Percentiles rank a stretch among this genome's conserved stretches.
Conservation (phyloP, 148 eudicot genomes). For the Pouteria glomerata region DNA sequence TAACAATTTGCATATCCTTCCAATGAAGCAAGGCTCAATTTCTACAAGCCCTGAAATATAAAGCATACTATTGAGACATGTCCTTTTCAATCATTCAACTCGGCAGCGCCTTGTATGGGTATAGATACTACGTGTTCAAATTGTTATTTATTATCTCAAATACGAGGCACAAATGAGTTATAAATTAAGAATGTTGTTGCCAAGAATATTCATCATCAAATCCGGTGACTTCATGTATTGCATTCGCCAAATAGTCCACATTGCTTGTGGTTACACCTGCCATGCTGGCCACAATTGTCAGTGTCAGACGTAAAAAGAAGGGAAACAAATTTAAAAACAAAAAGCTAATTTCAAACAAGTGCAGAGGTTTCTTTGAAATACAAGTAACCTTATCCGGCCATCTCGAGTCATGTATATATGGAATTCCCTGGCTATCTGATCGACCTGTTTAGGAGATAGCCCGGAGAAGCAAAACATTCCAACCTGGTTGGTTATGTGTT, state of each 20-base stretch:
- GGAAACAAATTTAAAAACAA: not conserved
- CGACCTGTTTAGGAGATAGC: conserved; percentile 42
- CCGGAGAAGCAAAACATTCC: conserved; percentile 63
- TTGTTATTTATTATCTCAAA: too few relatives aligned
- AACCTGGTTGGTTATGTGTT: conserved; percentile 30
- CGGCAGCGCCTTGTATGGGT: too few relatives aligned
- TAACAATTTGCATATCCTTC: too few relatives aligned
- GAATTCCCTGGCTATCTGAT: conserved; percentile 39
- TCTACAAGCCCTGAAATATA: too few relatives aligned
- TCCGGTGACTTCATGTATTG: conserved; percentile 6
- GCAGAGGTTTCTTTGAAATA: too few relatives aligned
- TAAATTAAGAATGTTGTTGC: too few relatives aligned
- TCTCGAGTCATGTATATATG: conserved; percentile 56
- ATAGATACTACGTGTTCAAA: too few relatives aligned
- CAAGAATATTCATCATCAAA: not conserved
- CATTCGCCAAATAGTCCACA: conserved; percentile 4
- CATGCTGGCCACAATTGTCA: not conserved
- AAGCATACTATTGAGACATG: too few relatives aligned
- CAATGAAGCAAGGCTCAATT: too few relatives aligned
- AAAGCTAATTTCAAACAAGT: not conserved
- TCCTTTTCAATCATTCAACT: too few relatives aligned
- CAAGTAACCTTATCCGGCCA: conserved; percentile 18
- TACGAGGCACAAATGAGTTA: too few relatives aligned
- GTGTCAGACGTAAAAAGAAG: not conserved
- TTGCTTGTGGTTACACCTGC: conserved; percentile 8